phyloP scores from a whole-genome alignment of 179 eudicot genomes.

The Vitellaria paradoxa region DNA sequence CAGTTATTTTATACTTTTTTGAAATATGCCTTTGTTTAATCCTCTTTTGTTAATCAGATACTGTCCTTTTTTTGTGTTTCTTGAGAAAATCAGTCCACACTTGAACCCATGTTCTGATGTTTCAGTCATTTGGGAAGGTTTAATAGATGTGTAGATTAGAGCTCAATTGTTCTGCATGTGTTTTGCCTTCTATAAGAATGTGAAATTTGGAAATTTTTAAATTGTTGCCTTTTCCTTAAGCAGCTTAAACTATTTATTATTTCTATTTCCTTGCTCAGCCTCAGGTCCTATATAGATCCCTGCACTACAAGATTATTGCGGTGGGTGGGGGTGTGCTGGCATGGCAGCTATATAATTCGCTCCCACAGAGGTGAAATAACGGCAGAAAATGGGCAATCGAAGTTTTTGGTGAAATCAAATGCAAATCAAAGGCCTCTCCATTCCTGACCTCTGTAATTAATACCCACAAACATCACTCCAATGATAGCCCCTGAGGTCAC shows the following conservation, averaged over 20 bases:
- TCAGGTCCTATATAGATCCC: too few species aligned
- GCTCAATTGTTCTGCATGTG: neutral
- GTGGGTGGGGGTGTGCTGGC: conserved; percentile 56
- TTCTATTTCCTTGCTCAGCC: too few species aligned
- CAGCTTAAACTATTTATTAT: too few species aligned
- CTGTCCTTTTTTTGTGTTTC: conserved; percentile 2
- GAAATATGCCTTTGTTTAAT: neutral
- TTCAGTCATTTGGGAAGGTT: neutral
- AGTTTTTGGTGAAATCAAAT: too few species aligned
- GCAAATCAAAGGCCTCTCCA: conserved; percentile 52
- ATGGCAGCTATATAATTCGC: conserved; percentile 84
- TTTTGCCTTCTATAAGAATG: neutral
- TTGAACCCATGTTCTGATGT: neutral
- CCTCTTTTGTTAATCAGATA: neutral
- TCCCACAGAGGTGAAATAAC: too few species aligned
- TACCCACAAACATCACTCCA: too few species aligned
- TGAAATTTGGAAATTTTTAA: neutral
- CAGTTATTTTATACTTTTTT: conserved; percentile 13
- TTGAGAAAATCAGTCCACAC: conserved; percentile 1
- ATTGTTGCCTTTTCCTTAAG: too few species aligned
- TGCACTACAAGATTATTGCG: conserved; percentile 60
- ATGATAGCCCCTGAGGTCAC: too few species aligned
- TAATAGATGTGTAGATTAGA: neutral
- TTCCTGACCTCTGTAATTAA: conserved; percentile 41
- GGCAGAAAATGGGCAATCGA: too few species aligned